These are phyloP conservation scores for Colletotrichum lupini DNA, from an alignment of 2,329 filamentous ascomycete species.

Conservation along the genomic window DNA sequence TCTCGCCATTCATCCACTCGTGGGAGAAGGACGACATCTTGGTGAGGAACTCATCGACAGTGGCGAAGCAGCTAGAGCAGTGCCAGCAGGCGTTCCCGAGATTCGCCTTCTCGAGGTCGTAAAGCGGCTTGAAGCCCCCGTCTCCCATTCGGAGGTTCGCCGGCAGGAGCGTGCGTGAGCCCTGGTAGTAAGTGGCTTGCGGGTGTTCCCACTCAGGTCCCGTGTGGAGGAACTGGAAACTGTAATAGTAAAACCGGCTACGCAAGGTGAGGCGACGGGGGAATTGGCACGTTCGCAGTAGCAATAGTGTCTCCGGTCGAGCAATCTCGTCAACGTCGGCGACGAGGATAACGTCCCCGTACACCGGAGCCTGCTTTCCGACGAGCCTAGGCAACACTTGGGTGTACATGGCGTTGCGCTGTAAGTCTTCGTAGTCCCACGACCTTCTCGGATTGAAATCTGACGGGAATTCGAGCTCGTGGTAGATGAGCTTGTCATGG, in stretches of 20 bases:
- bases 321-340: slow-evolving; percentile 72
- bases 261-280: slow-evolving; percentile 63
- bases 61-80: slow-evolving; percentile 70
- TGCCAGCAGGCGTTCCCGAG: slow-evolving; percentile 67
- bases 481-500: slow-evolving; percentile 71
- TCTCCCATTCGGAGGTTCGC: slow-evolving; percentile 61
- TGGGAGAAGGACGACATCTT: slow-evolving; percentile 63
- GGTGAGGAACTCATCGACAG: slow-evolving; percentile 63
- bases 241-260: slow-evolving; percentile 68
- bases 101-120: slow-evolving; percentile 43
- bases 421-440: slow-evolving; percentile 64
- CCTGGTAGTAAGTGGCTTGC: slow-evolving; percentile 66
- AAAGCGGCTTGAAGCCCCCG: slow-evolving; percentile 29
- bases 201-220: slow-evolving; percentile 65
- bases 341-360: slow-evolving; percentile 68
- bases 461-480: slow-evolving; percentile 38
- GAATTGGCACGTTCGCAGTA: slow-evolving; percentile 63
- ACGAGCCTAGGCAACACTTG: slow-evolving; percentile 64
- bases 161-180: slow-evolving; percentile 59
- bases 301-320: slow-evolving; percentile 59
- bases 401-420: slow-evolving; percentile 67
- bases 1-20: slow-evolving; percentile 58
- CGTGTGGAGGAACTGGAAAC: slow-evolving; percentile 63
- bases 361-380: slow-evolving; percentile 51
- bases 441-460: slow-evolving; percentile 38